A percentile compares a stretch with the other conserved stretches of the same genome.
Conservation (phyloP, 2,329 filamentous ascomycete species). For the Coccinonectria pachysandricola region DNA sequence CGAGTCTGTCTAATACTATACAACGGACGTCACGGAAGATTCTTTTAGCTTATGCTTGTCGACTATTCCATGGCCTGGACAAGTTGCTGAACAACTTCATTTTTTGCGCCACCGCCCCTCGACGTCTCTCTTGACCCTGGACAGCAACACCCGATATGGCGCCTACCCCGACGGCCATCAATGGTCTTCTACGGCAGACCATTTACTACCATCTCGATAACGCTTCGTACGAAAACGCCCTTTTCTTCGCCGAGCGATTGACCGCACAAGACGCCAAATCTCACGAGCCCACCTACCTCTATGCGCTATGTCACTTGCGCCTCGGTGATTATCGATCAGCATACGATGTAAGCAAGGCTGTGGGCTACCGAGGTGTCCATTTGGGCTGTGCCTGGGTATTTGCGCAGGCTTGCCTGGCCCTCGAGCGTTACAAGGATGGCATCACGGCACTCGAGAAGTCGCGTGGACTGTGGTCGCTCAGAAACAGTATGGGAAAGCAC, state of each 20-base stretch:
- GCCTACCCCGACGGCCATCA: slow-evolving; percentile 39
- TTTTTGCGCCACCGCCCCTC: slow-evolving; percentile 8
- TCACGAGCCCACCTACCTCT: slow-evolving; percentile 69
- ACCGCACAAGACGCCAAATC: slow-evolving; percentile 74
- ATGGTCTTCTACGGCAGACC: slow-evolving; percentile 46
- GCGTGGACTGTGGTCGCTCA: slow-evolving; percentile 62
- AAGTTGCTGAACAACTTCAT: slow-evolving; percentile 13
- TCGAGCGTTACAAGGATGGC: slow-evolving; percentile 73
- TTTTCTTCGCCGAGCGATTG: slow-evolving; percentile 85
- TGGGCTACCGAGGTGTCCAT: slow-evolving; percentile 62
- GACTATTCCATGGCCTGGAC: slow-evolving; percentile 18
- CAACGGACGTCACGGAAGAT: no score
- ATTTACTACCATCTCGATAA: slow-evolving; percentile 75
- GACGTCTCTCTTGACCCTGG: slow-evolving; percentile 7
- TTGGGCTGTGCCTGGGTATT: slow-evolving; percentile 85
- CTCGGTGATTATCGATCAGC: slow-evolving; percentile 76
- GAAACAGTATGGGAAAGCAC: slow-evolving; percentile 74
- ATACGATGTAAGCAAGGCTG: slow-evolving; percentile 67
- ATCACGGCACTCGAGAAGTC: slow-evolving; percentile 76
- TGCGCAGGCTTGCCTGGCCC: slow-evolving; percentile 73
- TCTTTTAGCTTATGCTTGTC: slow-evolving; percentile 2
- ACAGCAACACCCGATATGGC: slow-evolving; percentile 34
- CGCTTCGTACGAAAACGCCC: slow-evolving; percentile 75
- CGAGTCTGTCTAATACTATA: no score
- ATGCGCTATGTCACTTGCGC: slow-evolving; percentile 76